These are phyloP conservation scores for Yamadazyma atmosphaerica DNA, from an alignment of 1,139 yeast genomes.

Conservation along the genomic window DNA sequence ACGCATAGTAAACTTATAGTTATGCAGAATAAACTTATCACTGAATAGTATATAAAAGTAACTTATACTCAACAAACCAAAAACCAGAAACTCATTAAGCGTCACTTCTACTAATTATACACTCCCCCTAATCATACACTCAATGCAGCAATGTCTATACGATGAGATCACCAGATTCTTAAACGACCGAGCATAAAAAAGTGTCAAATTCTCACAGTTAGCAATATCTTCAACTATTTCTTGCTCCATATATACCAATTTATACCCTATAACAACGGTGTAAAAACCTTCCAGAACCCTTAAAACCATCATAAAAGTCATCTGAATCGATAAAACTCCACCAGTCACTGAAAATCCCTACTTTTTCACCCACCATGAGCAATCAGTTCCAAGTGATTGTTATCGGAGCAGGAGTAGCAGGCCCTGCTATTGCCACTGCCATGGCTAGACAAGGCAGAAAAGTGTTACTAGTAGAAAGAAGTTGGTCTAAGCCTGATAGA, in stretches of 20 bases:
- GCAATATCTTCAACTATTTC: too few species aligned
- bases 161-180: slow-evolving; percentile 10
- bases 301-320: too few species aligned
- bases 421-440: slow-evolving; percentile 90
- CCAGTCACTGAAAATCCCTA: too few species aligned
- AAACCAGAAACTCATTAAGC: too few species aligned
- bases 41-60: too few species aligned
- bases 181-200: background rate
- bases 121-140: background rate
- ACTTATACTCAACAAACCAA: background rate
- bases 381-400: slow-evolving; percentile 51
- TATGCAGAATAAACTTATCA: too few species aligned
- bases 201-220: background rate
- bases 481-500: slow-evolving; percentile 89
- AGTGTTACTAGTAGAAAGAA: slow-evolving; percentile 78
- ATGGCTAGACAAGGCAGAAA: slow-evolving; percentile 87
- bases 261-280: background rate
- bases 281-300: background rate
- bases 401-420: slow-evolving; percentile 95
- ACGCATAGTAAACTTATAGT: too few species aligned
- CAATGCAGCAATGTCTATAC: slow-evolving; percentile 5
- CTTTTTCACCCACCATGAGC: too few species aligned
- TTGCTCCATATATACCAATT: too few species aligned
- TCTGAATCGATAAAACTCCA: too few species aligned
- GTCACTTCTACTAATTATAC: background rate